These are phyloP conservation scores for Phytophthora fragariaefolia DNA, from an alignment of 352 stramenopile genomes.

Conservation along the genomic window DNA sequence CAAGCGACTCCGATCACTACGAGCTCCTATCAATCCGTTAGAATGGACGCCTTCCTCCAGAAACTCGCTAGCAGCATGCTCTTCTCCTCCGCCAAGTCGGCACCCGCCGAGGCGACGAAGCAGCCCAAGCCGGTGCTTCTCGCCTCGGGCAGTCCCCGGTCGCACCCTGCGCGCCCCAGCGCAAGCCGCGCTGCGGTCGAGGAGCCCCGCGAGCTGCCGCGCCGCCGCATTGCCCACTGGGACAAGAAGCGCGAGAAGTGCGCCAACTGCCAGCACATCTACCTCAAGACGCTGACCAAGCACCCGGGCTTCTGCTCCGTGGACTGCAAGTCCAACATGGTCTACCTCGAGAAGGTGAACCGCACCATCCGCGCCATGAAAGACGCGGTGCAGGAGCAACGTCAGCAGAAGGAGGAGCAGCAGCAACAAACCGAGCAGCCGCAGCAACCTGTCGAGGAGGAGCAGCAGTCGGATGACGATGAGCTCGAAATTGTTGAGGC, in stretches of 20 bases:
- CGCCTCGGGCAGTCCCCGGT: conserved; percentile 24
- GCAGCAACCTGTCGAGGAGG: conserved; percentile 10
- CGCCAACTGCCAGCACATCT: conserved; percentile 85
- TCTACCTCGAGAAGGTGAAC: conserved; percentile 86
- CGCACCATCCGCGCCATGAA: conserved; percentile 84
- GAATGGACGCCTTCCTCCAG: conserved; percentile 58
- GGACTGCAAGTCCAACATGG: conserved; percentile 90
- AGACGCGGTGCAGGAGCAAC: conserved; percentile 61
- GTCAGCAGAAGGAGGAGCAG: conserved; percentile 39
- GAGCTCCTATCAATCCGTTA: background rate
- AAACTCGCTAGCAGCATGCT: conserved; percentile 43
- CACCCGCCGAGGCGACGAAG: conserved; percentile 25
- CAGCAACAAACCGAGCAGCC: conserved; percentile 24
- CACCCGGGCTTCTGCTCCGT: conserved; percentile 84
- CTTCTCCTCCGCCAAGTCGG: conserved; percentile 39
- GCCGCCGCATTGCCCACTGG: conserved; percentile 72
- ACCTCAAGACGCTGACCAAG: conserved; percentile 84
- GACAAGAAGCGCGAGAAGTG: conserved; percentile 90
- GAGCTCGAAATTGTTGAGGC: conserved; percentile 26
- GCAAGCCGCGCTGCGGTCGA: conserved; percentile 62
- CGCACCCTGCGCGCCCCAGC: conserved; percentile 36
- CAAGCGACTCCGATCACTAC: conserved; percentile 22
- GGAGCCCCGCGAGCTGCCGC: conserved; percentile 34
- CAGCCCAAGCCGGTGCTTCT: conserved; percentile 32
- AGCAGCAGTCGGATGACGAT: conserved; percentile 12